phyloP scores from a whole-genome alignment of 1,284 basidiomycete genomes.

The Malassezia arunalokei region DNA sequence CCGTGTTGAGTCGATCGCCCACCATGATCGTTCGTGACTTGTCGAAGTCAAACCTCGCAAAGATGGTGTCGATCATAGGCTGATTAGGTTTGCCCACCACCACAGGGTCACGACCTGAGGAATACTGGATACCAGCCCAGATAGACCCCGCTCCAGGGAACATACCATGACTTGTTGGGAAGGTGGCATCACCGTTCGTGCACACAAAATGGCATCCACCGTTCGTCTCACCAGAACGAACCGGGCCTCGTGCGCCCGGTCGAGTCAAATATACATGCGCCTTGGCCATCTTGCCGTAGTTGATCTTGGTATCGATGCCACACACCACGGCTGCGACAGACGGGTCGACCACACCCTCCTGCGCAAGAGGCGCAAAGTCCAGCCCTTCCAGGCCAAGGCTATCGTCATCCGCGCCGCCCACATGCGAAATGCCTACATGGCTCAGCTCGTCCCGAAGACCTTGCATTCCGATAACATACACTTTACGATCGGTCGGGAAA shows the following conservation, averaged over 20 bases:
- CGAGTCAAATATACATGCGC: conserved; percentile 71
- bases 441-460: conserved; percentile 85
- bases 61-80: conserved; percentile 88
- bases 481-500: conserved; percentile 78
- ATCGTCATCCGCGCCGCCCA: conserved; percentile 82
- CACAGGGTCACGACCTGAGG: conserved; percentile 58
- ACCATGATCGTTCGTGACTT: conserved; percentile 78
- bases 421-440: conserved; percentile 64
- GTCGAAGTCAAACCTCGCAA: conserved; percentile 60
- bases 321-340: conserved; percentile 78
- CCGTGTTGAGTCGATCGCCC: conserved; percentile 86
- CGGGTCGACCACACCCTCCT: conserved; percentile 54
- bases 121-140: conserved; percentile 66
- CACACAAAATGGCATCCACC: conserved; percentile 71
- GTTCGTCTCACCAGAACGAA: conserved; percentile 52
- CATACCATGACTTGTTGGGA: conserved; percentile 64
- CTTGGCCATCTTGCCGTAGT: conserved; percentile 82
- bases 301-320: conserved; percentile 52
- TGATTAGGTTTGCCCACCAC: conserved; percentile 81
- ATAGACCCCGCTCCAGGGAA: conserved; percentile 71
- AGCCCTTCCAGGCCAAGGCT: conserved; percentile 62
- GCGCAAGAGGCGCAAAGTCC: conserved; percentile 56
- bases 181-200: conserved; percentile 87
- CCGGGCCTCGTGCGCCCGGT: conserved; percentile 23
- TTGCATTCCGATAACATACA: conserved; percentile 85